A percentile compares a stretch with the other conserved stretches of the same genome.
Conservation (phyloP, 2,329 filamentous ascomycete genomes). For the Neofusicoccum umdonicola region DNA sequence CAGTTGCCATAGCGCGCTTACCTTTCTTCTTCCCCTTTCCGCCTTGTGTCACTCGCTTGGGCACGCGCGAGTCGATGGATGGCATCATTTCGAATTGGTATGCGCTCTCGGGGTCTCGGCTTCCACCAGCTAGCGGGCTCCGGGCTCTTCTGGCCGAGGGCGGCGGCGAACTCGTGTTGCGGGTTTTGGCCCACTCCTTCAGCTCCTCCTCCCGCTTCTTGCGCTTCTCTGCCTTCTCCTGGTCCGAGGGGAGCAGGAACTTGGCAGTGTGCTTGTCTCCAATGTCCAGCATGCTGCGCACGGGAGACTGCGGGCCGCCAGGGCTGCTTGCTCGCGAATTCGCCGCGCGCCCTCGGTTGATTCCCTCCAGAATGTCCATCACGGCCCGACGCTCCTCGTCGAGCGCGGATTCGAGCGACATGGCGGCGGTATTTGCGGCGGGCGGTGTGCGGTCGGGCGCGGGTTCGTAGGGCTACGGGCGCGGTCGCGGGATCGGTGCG, state of each 20-base stretch:
- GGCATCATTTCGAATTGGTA: constrained; percentile 48
- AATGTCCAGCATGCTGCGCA: constrained; percentile 60
- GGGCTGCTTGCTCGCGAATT: constrained; percentile 55
- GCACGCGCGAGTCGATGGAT: constrained; percentile 43
- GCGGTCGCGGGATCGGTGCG: neutral
- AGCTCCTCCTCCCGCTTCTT: constrained; percentile 10
- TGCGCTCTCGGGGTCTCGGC: constrained; percentile 33
- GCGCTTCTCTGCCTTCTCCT: constrained; percentile 15
- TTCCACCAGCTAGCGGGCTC: constrained; percentile 27
- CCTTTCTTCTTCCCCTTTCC: constrained; percentile 42
- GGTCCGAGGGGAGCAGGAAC: constrained; percentile 17
- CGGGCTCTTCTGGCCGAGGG: constrained; percentile 36
- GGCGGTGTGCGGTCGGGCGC: neutral
- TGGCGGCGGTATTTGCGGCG: constrained; percentile 34
- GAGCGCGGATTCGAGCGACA: constrained; percentile 74
- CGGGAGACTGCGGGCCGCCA: constrained; percentile 54
- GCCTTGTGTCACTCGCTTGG: constrained; percentile 43
- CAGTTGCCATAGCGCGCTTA: constrained; percentile 46
- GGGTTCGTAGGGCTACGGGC: neutral
- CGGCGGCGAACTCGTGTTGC: constrained; percentile 30
- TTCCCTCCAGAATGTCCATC: constrained; percentile 63
- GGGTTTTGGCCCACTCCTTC: constrained; percentile 21
- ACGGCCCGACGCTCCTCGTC: constrained; percentile 77
- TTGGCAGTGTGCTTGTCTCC: constrained; percentile 21
- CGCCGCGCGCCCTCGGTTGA: constrained; percentile 16